Evolutionary conservation across 164 flowering plant genomes (phyloP).

Genomic region (Amborella trichopoda): DNA sequence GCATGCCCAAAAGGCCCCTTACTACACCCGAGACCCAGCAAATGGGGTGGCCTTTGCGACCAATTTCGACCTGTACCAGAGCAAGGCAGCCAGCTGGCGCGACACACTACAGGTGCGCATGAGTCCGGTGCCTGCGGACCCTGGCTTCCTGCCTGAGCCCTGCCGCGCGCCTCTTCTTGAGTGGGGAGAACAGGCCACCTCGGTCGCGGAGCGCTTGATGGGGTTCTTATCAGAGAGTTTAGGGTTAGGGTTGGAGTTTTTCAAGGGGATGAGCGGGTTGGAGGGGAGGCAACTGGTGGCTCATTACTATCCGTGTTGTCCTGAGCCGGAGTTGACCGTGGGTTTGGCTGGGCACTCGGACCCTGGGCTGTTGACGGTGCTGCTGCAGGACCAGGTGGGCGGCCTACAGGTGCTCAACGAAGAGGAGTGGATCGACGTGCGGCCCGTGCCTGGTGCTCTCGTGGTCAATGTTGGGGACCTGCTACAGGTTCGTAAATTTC

Average conservation of each 20-base stretch:
- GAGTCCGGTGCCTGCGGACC: conserved; percentile 5
- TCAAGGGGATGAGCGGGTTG: conserved; percentile 5
- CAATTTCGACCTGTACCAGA: conserved; percentile 12
- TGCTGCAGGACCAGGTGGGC: conserved; percentile 13
- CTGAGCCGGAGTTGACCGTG: conserved; percentile 8
- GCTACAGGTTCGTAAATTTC: conserved; percentile 8
- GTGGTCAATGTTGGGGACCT: conserved; percentile 14
- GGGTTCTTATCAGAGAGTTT: conserved; percentile 8
- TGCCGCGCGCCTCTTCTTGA: conserved; percentile 7
- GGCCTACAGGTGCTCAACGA: conserved; percentile 16
- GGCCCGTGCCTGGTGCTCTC: conserved; percentile 13
- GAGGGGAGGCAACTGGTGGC: not conserved
- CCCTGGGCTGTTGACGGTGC: conserved; percentile 9
- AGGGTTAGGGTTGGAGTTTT: conserved; percentile 1
- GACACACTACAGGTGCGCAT: conserved; percentile 12
- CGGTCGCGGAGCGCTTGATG: conserved; percentile 4
- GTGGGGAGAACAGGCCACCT: conserved; percentile 1
- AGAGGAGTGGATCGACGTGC: conserved; percentile 14
- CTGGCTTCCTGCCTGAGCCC: conserved; percentile 6
- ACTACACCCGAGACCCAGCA: conserved; percentile 1
- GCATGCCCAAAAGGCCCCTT: not conserved
- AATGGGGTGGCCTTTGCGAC: conserved; percentile 7
- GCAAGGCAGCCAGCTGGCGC: conserved; percentile 22
- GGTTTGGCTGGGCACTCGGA: conserved; percentile 15
- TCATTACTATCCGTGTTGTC: conserved; percentile 18